These are phyloP conservation scores for Zychaea mexicana DNA, from an alignment of 371 early-diverging fungal species.

Conservation along the genomic window DNA sequence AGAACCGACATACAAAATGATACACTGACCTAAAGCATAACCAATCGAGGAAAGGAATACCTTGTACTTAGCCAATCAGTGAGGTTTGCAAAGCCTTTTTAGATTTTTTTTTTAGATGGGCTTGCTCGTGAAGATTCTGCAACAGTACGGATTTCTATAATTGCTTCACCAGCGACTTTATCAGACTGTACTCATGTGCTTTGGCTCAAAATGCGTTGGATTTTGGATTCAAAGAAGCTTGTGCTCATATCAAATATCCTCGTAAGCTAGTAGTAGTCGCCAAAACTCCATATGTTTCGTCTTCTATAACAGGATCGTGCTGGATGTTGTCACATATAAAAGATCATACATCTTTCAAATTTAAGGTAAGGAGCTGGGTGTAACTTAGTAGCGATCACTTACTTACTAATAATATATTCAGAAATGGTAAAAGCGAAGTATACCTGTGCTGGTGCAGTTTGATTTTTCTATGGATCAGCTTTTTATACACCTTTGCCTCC, in stretches of 20 bases:
- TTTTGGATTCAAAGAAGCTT: constrained; percentile 38
- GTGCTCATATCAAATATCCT: constrained; percentile 49
- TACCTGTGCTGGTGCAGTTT: too few species aligned
- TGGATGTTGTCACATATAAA: too few species aligned
- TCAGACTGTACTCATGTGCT: constrained; percentile 70
- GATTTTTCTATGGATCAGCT: too few species aligned
- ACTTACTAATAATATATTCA: too few species aligned
- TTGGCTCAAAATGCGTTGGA: constrained; percentile 59
- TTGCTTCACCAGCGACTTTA: constrained; percentile 82
- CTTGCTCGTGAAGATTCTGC: constrained; percentile 80
- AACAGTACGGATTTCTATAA: constrained; percentile 88
- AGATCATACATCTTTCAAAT: too few species aligned
- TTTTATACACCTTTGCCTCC: too few species aligned
- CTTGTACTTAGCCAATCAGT: constrained; percentile 58
- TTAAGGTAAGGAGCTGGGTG: too few species aligned
- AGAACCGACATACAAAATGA: constrained; percentile 64
- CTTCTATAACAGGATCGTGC: too few species aligned
- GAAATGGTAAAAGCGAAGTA: too few species aligned
- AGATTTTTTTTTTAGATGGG: constrained; percentile 62
- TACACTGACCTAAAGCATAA: constrained; percentile 68
- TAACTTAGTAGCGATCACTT: too few species aligned
- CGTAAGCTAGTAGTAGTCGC: too few species aligned
- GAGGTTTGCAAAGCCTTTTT: constrained; percentile 63
- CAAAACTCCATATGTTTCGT: too few species aligned
- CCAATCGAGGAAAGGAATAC: constrained; percentile 62